phyloP scores from a whole-genome alignment of 2,329 filamentous ascomycete genomes.

The Alternaria gansuensis region DNA sequence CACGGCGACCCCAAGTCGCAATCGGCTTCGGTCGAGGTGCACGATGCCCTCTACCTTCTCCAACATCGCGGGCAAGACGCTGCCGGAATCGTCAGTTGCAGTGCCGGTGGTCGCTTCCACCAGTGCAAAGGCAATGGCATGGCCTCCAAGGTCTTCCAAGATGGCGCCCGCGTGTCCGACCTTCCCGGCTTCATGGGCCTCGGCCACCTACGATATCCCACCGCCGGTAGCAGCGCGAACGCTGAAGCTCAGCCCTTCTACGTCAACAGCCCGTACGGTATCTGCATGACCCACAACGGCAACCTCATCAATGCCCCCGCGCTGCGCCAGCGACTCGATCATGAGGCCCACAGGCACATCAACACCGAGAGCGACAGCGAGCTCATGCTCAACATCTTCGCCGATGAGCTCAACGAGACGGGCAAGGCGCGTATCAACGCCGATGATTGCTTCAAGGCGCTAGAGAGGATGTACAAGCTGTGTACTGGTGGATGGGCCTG shows the following conservation, averaged over 20 bases:
- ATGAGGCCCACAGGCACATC: slow-evolving; percentile 83
- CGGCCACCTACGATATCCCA: slow-evolving; percentile 87
- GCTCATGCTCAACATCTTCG: slow-evolving; percentile 88
- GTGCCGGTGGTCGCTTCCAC: slow-evolving; percentile 78
- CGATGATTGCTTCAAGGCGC: slow-evolving; percentile 77
- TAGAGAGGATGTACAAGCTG: slow-evolving; percentile 75
- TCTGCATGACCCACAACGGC: slow-evolving; percentile 84
- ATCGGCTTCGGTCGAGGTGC: slow-evolving; percentile 56
- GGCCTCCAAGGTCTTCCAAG: slow-evolving; percentile 83
- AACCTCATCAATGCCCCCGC: slow-evolving; percentile 84
- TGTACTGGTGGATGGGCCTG: slow-evolving; percentile 82
- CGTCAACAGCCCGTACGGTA: slow-evolving; percentile 84
- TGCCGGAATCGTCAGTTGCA: slow-evolving; percentile 80
- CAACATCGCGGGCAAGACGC: slow-evolving; percentile 83
- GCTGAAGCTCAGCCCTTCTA: slow-evolving; percentile 93
- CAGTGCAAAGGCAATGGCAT: slow-evolving; percentile 92
- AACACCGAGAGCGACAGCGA: slow-evolving; percentile 92
- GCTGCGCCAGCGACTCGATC: slow-evolving; percentile 75
- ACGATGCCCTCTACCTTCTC: slow-evolving; percentile 54
- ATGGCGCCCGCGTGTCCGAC: slow-evolving; percentile 76
- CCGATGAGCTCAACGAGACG: slow-evolving; percentile 79
- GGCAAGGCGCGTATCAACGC: slow-evolving; percentile 82
- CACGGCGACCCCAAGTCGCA: slow-evolving; percentile 54
- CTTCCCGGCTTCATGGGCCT: slow-evolving; percentile 88
- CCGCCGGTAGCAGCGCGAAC: slow-evolving; percentile 82